Base-by-base conservation (phyloP, 1,139 yeast genomes). In the Suhomyces taliae region DNA sequence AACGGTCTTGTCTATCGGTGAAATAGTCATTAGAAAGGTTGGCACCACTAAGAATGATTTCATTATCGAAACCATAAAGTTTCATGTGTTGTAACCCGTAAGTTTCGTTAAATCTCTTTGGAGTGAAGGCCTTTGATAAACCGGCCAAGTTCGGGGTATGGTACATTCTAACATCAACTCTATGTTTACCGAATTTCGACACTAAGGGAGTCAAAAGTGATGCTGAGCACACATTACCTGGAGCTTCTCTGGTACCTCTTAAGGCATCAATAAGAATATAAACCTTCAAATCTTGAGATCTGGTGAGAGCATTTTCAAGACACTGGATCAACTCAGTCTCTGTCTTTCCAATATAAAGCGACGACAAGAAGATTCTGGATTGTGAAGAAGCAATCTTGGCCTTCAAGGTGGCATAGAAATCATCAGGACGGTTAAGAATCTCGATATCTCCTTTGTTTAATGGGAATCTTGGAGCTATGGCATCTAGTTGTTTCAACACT, bases 21-120 rank as follows among this genome's bases (percentile, higher is more conserved):
- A 95, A 93, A 66, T 93, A 93, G 66, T 93, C 99, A 37, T 81
- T 73, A 0, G 97, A 89, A 46, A 93, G 74, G 60, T 93, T 93
- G 5, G 99, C 99, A 3, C 99, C 99, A 19, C 90, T 82, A 40
- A 95, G 74, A 15, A 95, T 79, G 43, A 93, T 83, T 61, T 90
- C 97, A 58, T 90, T 83, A 64, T 93, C 99, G 60, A 90, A 84
- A 1, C 99, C 99, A 62, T 93, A 93, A 36, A 95, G 77, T 65
- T 93, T 93, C 99, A 93, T 95, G 64, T 93, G 99, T 66, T 93
- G 99, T 45, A 93, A 74, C 0, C 99, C 99, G 69, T 79, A 80
- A 7, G 96, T 93, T 69, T 93, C 99, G 64, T 91, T 90, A 52
- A 91, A 76, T 52, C 99, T 76, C 49, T 80, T 85, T 0, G 99